Evolutionary conservation across 2,329 filamentous ascomycete species (phyloP).

Genomic region (Fusarium beomiforme): DNA sequence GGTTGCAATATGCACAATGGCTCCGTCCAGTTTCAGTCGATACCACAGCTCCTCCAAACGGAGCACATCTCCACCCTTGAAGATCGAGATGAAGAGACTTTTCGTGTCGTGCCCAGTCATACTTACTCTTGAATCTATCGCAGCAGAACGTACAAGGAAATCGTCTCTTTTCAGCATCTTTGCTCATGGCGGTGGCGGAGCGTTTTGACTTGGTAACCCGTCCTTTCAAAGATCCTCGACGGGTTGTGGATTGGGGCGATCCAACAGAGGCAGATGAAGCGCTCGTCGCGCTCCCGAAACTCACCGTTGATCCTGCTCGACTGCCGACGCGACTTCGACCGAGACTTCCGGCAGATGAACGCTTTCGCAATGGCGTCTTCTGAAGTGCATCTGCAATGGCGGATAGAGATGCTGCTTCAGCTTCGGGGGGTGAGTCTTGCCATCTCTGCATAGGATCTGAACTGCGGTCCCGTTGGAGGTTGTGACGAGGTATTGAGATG

Average conservation of each 20-base stretch:
- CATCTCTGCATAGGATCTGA: constrained; percentile 36
- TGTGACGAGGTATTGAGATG: constrained; percentile 9
- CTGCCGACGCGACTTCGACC: constrained; percentile 3
- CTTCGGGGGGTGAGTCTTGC: constrained; percentile 39
- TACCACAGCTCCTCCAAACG: constrained; percentile 26
- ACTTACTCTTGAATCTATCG: constrained; percentile 40
- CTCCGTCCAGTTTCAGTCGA: constrained; percentile 33
- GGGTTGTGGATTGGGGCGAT: not conserved
- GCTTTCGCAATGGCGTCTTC: constrained; percentile 6
- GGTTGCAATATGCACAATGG: constrained; percentile 42
- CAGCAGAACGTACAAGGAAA: constrained; percentile 41
- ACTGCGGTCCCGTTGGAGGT: not conserved
- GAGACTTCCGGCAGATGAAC: constrained; percentile 23
- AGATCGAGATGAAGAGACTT: constrained; percentile 36
- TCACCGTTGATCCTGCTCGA: constrained; percentile 26
- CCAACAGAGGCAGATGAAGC: constrained; percentile 21
- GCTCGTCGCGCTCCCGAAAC: constrained; percentile 31
- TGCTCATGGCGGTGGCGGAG: not conserved
- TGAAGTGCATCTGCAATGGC: constrained; percentile 31
- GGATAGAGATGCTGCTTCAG: constrained; percentile 33
- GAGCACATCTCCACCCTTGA: constrained; percentile 37
- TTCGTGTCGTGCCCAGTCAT: constrained; percentile 39
- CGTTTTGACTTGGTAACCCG: constrained; percentile 20
- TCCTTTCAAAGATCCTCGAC: not conserved
- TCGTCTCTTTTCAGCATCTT: not conserved